Evolutionary conservation across 1,284 basidiomycete genomes (phyloP), one percentile per base, ranked within the genome.

Genomic region (Ustilago lituana): DNA sequence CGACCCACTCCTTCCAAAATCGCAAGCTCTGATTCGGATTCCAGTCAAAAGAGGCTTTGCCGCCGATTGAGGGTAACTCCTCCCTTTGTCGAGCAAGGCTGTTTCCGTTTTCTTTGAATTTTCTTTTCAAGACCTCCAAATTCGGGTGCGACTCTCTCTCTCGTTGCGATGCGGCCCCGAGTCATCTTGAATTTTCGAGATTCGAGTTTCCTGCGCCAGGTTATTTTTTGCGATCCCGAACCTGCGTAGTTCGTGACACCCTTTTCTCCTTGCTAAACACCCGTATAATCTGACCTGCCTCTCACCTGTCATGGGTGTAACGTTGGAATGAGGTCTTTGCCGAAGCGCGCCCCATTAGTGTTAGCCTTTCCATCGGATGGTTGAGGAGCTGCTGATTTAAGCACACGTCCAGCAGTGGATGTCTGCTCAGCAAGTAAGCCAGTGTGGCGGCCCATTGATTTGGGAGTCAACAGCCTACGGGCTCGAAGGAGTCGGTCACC

Each of bases 401-500:
- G 56, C 57, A 62, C 69, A 46, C 69, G 64, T 59, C 55, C 35
- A 61, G 69, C 60, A 72, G 47, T 65, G 60, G 55, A 59, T 72
- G 69, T 46, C 69, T 62, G 57, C 60, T 55, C 69, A 61, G 52
- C 69, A 58, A 63, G 56, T 72, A 72, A 72, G 44, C 48, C 64
- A 68, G 69, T 61, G 64, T 60, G 52, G 55, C 31, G 62, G 35
- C 48, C 67, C 62, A 51, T 61, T 55, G 53, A 53, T 20, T 55
- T 58, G 57, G 62, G 68, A 53, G 37, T 56, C 39, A 58, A 47
- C 33, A 58, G 63, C 68, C 48, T 71, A 45, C 58, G 68, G 48
- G 68, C 63, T 61, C 68, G 69, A 63, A 60, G 69, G 69, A 72
- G 69, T 72, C 64, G 69, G 69, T 72, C 57, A 47, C 59, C 69